Evolutionary conservation across 2,329 filamentous ascomycete species (phyloP), one percentile per base, ranked within the genome.

Genomic region (Penicillium sp.): DNA sequence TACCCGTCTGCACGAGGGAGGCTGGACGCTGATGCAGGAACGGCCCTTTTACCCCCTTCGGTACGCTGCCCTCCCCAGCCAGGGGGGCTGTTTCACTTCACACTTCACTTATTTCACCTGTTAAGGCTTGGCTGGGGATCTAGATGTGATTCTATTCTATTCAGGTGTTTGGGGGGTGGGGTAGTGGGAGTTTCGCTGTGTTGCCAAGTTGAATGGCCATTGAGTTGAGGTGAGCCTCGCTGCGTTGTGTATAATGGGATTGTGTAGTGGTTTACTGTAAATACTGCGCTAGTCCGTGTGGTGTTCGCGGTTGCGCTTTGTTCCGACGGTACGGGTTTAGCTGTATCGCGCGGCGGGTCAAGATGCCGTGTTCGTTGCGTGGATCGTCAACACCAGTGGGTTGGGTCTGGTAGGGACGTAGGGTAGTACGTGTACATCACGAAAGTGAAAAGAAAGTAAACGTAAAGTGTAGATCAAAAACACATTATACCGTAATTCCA

Each of bases 371-470:
- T 36, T 36, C 33, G 18, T 36, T 36, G 33, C 17, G 33, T 36
- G 15, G 33, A 36, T 36, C 17, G 12, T 21, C 33, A 17, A 5
- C 8, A 10, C 33, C 33, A 8, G 33, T 36, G 15, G 33, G 9
- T 36, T 36, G 33, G 33, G 18, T 20, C 18, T 4, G 17, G 33
- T 9, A 20, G 15, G 3, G 33, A 36, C 15, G 33, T 21, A 36
- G 18, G 6, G 15, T 4, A 20, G 33, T 21, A 20, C 17, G 18
- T 8, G 33, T 36, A 36, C 17, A 46, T 17, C 12, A 34, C 13
- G 26, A 54, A 51, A 40, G 49, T 37, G 34, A 49, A 41, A 46
- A 47, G 29, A 40, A 30, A 34, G 34, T 17, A 18, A 43, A 23
- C 33, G 18, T 36, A 18, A 20, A 21, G n/a, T n/a, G n/a, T n/a